phyloP scores from a whole-genome alignment of 1,139 yeast species.

The Candida sp. region DNA sequence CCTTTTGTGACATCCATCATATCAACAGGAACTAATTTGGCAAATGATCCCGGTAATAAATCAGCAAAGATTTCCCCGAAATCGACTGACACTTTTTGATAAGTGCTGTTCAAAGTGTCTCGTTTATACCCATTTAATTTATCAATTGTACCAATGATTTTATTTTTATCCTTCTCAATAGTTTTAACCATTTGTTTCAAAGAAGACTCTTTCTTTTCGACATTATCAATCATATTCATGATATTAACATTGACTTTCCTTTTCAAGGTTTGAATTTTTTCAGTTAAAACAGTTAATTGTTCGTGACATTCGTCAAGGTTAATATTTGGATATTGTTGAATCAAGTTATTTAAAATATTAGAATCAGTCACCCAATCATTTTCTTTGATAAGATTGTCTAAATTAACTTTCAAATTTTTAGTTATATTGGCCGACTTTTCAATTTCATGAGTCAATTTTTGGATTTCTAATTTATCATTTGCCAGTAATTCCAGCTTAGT shows the following conservation, averaged over 20 bases:
- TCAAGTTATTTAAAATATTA: constrained; percentile 48
- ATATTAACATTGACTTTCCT: constrained; percentile 85
- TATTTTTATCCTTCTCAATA: constrained; percentile 85
- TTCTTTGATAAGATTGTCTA: constrained; percentile 51
- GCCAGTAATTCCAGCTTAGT: constrained; percentile 50
- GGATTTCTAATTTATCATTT: constrained; percentile 52
- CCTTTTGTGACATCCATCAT: constrained; percentile 86
- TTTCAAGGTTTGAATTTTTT: constrained; percentile 70
- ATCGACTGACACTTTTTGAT: constrained; percentile 81
- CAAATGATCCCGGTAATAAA: constrained; percentile 84
- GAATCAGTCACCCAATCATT: constrained; percentile 75
- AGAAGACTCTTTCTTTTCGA: constrained; percentile 82
- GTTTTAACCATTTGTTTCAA: constrained; percentile 80
- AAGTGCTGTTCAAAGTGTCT: constrained; percentile 78
- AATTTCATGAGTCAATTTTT: constrained; percentile 61
- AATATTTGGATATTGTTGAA: constrained; percentile 59
- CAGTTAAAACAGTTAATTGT: constrained; percentile 55
- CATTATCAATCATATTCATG: constrained; percentile 92
- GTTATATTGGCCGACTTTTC: constrained; percentile 52
- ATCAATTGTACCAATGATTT: constrained; percentile 86
- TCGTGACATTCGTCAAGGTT: constrained; percentile 61
- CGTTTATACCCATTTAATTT: constrained; percentile 85
- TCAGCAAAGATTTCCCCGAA: constrained; percentile 94
- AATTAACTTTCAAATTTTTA: constrained; percentile 33
- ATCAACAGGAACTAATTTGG: constrained; percentile 82